Evolutionary conservation across 2,329 filamentous ascomycete species (phyloP).

Genomic region (Pseudopyricularia javanii): DNA sequence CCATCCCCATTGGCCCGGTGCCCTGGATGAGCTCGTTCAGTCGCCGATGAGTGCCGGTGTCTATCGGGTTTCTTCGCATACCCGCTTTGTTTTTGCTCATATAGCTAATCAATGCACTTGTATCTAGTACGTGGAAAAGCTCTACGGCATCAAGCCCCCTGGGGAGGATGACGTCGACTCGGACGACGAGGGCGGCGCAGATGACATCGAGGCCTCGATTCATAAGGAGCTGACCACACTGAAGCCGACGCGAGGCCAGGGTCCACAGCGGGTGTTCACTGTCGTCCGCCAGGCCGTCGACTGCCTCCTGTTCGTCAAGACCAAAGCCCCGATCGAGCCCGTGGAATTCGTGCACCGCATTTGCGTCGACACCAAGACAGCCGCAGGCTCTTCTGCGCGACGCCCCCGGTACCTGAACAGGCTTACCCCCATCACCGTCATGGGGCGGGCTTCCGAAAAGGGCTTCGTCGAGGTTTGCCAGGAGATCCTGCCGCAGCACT

Average conservation of each 20-base stretch:
- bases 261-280: conserved; percentile 34
- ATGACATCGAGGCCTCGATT: conserved; percentile 65
- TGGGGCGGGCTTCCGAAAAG: conserved; percentile 54
- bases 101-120: background rate
- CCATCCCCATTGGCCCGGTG: background rate
- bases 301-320: conserved; percentile 52
- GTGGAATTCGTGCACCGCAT: conserved; percentile 40
- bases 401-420: conserved; percentile 45
- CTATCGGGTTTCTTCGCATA: background rate
- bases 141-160: conserved; percentile 37
- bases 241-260: conserved; percentile 24
- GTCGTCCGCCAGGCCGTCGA: conserved; percentile 44
- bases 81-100: background rate
- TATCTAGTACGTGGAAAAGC: conserved; percentile 45
- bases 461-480: conserved; percentile 54
- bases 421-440: conserved; percentile 37
- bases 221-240: conserved; percentile 57
- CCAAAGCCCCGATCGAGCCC: conserved; percentile 40
- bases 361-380: conserved; percentile 37
- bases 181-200: conserved; percentile 29
- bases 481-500: conserved; percentile 50
- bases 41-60: background rate
- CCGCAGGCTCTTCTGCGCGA: conserved; percentile 25
- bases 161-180: conserved; percentile 19
- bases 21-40: background rate